These are phyloP conservation scores for Trichoderma erinaceum DNA, from an alignment of 495 filamentous ascomycete species.

Conservation along the genomic window DNA sequence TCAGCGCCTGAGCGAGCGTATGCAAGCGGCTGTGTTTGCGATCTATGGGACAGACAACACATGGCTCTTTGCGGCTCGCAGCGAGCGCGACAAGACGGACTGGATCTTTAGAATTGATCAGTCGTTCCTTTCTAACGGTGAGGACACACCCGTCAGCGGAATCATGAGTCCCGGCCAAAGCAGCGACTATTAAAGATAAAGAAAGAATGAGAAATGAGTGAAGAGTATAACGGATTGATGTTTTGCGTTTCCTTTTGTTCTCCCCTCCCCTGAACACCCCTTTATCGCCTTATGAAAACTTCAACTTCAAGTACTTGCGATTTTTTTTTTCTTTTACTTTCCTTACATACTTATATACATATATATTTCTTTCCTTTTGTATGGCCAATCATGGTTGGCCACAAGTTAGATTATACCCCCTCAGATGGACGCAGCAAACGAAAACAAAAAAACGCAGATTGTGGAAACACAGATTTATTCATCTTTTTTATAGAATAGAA, in stretches of 20 bases:
- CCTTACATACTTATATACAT: background rate
- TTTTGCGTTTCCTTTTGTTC: slow-evolving; percentile 11
- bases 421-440: background rate
- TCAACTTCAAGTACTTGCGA: background rate
- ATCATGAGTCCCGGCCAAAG: slow-evolving; percentile 19
- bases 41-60: slow-evolving; percentile 90
- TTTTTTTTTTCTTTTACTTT: background rate
- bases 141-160: slow-evolving; percentile 25
- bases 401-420: slow-evolving; percentile 8
- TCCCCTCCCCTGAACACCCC: background rate
- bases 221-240: slow-evolving; percentile 12
- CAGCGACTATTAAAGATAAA: slow-evolving; percentile 9
- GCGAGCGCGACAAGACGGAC: slow-evolving; percentile 82
- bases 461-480: background rate
- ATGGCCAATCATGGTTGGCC: background rate
- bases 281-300: background rate
- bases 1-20: slow-evolving; percentile 42
- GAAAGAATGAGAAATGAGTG: slow-evolving; percentile 4
- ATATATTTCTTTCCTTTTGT: slow-evolving; percentile 6
- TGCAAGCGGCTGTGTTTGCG: slow-evolving; percentile 74
- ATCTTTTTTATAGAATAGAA: slow-evolving; percentile 5
- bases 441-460: background rate
- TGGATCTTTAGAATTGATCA: slow-evolving; percentile 84
- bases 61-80: slow-evolving; percentile 85
- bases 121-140: slow-evolving; percentile 32